These are phyloP conservation scores for Monascus ruber DNA, from an alignment of 2,329 filamentous ascomycete species.

Conservation along the genomic window DNA sequence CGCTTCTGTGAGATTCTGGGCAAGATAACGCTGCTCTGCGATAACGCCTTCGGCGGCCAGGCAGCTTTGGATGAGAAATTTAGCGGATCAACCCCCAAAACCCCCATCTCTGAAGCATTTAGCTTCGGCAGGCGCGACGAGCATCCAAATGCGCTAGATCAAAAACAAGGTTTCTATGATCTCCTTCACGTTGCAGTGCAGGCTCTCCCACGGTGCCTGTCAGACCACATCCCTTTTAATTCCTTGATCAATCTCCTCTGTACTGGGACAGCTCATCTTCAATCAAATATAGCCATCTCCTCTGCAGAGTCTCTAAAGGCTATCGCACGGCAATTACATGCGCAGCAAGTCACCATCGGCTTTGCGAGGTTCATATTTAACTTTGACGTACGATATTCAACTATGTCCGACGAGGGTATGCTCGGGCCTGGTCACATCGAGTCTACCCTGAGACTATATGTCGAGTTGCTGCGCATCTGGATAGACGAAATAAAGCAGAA, in stretches of 20 bases:
- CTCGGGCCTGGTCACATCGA: conserved; percentile 90
- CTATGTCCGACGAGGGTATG: conserved; percentile 96
- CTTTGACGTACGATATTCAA: conserved; percentile 93
- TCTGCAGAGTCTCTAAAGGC: conserved; percentile 90
- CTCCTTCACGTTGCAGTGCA: conserved; percentile 91
- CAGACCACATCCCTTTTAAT: conserved; percentile 82
- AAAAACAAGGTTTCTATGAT: conserved; percentile 92
- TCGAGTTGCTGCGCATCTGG: conserved; percentile 92
- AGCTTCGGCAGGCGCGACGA: conserved; percentile 79
- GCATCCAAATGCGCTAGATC: conserved; percentile 59
- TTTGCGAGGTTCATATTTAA: conserved; percentile 98
- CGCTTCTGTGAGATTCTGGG: conserved; percentile 91
- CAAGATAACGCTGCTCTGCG: conserved; percentile 91
- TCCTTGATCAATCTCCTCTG: conserved; percentile 88
- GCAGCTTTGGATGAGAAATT: conserved; percentile 94
- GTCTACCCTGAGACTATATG: conserved; percentile 81
- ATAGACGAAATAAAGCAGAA: conserved; percentile 91
- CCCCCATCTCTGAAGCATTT: conserved; percentile 87
- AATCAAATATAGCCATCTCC: conserved; percentile 80
- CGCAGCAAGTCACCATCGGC: conserved; percentile 90
- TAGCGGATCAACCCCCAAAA: conserved; percentile 75
- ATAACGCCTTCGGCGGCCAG: conserved; percentile 94
- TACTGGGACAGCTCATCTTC: conserved; percentile 91
- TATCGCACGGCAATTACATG: conserved; percentile 84
- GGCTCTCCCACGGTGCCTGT: conserved; percentile 85